These are phyloP conservation scores for Ophiostoma piceae DNA, from an alignment of 2,329 filamentous ascomycete genomes.

Conservation along the genomic window DNA sequence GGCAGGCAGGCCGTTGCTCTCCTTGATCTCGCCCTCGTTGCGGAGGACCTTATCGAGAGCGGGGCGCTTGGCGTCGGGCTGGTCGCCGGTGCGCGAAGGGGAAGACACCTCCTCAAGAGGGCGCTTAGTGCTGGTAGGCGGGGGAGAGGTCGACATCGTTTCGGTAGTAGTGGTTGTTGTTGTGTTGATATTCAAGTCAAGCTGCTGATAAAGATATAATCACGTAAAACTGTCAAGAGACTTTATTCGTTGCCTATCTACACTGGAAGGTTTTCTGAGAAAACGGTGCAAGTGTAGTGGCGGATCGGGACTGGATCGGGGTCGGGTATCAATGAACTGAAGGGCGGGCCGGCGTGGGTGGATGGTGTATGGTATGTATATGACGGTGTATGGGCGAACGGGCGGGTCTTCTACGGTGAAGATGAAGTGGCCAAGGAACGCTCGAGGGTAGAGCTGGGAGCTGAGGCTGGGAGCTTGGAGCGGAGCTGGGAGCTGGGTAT, in stretches of 20 bases:
- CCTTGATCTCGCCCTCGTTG: constrained; percentile 54
- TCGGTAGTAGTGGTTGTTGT: constrained; percentile 30
- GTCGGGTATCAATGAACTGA: constrained; percentile 29
- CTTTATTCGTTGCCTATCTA: constrained; percentile 55
- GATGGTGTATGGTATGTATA: neutral
- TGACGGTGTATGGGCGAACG: constrained; percentile 18
- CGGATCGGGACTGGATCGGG: constrained; percentile 36
- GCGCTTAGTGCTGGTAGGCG: constrained; percentile 70
- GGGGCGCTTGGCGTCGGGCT: constrained; percentile 94
- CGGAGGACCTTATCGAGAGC: constrained; percentile 88
- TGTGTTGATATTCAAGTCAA: neutral
- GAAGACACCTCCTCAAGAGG: constrained; percentile 96
- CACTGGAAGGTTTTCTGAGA: constrained; percentile 77
- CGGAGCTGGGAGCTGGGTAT: neutral
- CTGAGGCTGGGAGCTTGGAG: too few species aligned
- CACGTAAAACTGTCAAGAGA: constrained; percentile 11
- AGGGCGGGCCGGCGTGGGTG: constrained; percentile 24
- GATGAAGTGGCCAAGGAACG: constrained; percentile 20
- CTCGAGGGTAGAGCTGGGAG: neutral
- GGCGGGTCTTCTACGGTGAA: constrained; percentile 19
- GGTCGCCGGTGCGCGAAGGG: constrained; percentile 81
- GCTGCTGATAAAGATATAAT: neutral
- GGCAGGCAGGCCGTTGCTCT: constrained; percentile 34
- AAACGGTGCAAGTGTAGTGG: constrained; percentile 83
- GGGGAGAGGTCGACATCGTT: constrained; percentile 67